phyloP scores from a whole-genome alignment of 2,329 filamentous ascomycete species.

The Monilinia fructigena region DNA sequence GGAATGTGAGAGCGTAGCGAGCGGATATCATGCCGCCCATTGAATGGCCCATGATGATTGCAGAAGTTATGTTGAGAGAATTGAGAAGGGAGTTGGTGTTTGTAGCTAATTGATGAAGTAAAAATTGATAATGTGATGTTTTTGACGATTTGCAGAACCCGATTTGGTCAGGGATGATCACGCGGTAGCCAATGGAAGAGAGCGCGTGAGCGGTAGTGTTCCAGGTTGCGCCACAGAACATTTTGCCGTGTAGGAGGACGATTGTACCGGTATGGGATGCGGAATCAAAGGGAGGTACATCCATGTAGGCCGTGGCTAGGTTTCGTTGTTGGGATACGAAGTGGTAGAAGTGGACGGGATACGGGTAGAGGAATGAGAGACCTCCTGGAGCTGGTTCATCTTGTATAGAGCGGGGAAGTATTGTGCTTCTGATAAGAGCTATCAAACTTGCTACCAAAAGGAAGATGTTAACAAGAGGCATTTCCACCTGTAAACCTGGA shows the following conservation, averaged over 20 bases:
- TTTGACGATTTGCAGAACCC: constrained; percentile 59
- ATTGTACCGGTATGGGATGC: constrained; percentile 39
- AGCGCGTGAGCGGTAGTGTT: constrained; percentile 48
- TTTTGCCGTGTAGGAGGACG: constrained; percentile 55
- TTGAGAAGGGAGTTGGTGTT: constrained; percentile 48
- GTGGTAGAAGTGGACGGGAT: constrained; percentile 6
- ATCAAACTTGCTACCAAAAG: not conserved
- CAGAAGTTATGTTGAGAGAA: constrained; percentile 45
- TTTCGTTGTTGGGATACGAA: constrained; percentile 41
- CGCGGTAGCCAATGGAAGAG: constrained; percentile 48
- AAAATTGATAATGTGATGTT: constrained; percentile 52
- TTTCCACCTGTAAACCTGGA: not conserved
- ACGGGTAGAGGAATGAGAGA: not conserved
- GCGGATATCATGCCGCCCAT: constrained; percentile 55
- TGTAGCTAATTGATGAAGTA: constrained; percentile 49
- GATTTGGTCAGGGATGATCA: constrained; percentile 53
- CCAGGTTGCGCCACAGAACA: constrained; percentile 57
- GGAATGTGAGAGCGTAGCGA: constrained; percentile 53
- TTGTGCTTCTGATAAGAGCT: not conserved
- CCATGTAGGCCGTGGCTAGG: constrained; percentile 11
- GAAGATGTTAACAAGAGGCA: not conserved
- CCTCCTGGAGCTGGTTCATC: constrained; percentile 3
- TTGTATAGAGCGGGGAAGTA: not conserved
- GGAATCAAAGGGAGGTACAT: constrained; percentile 8
- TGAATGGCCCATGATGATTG: constrained; percentile 54